phyloP scores from a whole-genome alignment of 2,329 filamentous ascomycete genomes.

The Chalaropsis thielavioides region DNA sequence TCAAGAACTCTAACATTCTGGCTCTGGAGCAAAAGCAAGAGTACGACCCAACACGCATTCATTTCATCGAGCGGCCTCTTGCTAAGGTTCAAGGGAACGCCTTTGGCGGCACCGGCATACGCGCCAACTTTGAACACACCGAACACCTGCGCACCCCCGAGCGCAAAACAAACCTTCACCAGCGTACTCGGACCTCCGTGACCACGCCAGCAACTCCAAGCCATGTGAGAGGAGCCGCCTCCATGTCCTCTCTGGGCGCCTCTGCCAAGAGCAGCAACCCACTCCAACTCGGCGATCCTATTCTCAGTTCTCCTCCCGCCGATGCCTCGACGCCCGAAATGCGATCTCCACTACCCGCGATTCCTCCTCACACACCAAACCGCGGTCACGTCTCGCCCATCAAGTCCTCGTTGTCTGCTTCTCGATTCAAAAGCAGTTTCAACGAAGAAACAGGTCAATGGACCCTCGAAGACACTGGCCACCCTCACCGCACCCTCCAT shows the following conservation, averaged over 20 bases:
- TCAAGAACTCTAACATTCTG: slow-evolving; percentile 97
- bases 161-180: slow-evolving; percentile 28
- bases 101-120: slow-evolving; percentile 43
- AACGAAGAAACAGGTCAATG: slow-evolving; percentile 55
- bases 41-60: slow-evolving; percentile 70
- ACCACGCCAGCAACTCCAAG: slow-evolving; percentile 15
- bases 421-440: slow-evolving; percentile 51
- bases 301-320: slow-evolving; percentile 12
- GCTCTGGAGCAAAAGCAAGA: slow-evolving; percentile 82
- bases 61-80: slow-evolving; percentile 68
- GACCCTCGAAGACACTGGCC: slow-evolving; percentile 49
- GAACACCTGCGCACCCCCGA: slow-evolving; percentile 24
- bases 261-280: slow-evolving; percentile 6
- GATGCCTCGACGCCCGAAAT: slow-evolving; percentile 14
- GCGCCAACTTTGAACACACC: slow-evolving; percentile 28
- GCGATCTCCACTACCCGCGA: slow-evolving; percentile 19
- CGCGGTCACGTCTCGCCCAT: slow-evolving; percentile 64
- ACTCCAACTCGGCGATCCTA: slow-evolving; percentile 2
- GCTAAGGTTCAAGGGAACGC: slow-evolving; percentile 62
- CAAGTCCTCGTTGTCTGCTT: slow-evolving; percentile 72
- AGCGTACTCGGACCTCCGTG: slow-evolving; percentile 36
- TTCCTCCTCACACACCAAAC: slow-evolving; percentile 40
- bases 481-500: slow-evolving; percentile 54
- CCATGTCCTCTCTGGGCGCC: slow-evolving; percentile 19
- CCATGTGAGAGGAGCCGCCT: slow-evolving; percentile 19